Conservation (phyloP, 192 early-diverging fungal species). For the Coemansia guatemalensis region DNA sequence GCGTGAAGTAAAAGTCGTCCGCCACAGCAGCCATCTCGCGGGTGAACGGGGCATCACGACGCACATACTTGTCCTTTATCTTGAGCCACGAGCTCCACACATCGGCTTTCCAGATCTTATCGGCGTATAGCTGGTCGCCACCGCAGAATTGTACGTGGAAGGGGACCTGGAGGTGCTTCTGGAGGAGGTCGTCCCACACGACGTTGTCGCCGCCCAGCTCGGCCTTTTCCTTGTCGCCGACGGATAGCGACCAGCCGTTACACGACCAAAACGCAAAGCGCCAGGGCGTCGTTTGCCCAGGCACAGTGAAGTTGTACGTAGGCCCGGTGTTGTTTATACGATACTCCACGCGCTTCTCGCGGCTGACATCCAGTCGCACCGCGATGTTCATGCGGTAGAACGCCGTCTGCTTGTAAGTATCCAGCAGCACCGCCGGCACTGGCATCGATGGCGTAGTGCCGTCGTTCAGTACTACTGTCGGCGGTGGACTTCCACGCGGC, state of each 20-base stretch:
- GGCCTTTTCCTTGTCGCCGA: conserved; percentile 40
- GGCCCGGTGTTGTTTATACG: conserved; percentile 50
- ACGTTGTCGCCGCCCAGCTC: conserved; percentile 54
- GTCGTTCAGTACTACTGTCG: conserved; percentile 45
- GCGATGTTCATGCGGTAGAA: conserved; percentile 66
- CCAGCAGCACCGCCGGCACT: conserved; percentile 41
- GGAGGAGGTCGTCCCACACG: conserved; percentile 68
- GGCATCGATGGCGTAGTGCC: conserved; percentile 26
- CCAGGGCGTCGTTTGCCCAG: conserved; percentile 56
- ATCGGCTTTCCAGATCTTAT: conserved; percentile 56
- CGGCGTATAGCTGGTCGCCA: conserved; percentile 73
- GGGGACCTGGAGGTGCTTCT: conserved; percentile 58
- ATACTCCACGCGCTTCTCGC: conserved; percentile 47
- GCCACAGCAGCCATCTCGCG: conserved; percentile 57
- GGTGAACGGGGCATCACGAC: conserved; percentile 57
- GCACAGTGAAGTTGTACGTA: conserved; percentile 54
- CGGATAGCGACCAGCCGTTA: conserved; percentile 68
- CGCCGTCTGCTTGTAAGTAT: conserved; percentile 59
- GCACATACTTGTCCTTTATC: conserved; percentile 52
- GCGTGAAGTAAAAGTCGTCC: conserved; percentile 69
- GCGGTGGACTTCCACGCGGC: conserved; percentile 25
- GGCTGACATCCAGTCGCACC: conserved; percentile 49
- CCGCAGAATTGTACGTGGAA: conserved; percentile 74
- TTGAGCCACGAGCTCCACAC: conserved; percentile 63
- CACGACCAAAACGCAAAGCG: conserved; percentile 70